A percentile compares a stretch with the other conserved stretches of the same genome.
phyloP scores from a whole-genome alignment of 345 rosid species.

The Linum usitatissimum region DNA sequence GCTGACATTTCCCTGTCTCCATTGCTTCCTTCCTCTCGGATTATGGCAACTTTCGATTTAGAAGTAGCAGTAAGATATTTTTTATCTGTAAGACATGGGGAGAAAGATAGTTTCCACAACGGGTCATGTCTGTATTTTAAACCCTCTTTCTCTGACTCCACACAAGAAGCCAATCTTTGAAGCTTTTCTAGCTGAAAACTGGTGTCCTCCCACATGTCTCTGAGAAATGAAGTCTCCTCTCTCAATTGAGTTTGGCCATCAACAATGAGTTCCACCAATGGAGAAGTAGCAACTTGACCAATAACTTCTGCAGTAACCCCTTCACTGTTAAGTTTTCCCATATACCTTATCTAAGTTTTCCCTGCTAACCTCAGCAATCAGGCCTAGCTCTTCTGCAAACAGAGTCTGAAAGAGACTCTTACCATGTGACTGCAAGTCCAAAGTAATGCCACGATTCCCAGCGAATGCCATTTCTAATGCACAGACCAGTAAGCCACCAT shows the following conservation, averaged over 20 bases:
- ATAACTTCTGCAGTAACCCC: constrained; percentile 52
- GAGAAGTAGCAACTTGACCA: constrained; percentile 56
- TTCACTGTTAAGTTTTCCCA: constrained; percentile 33
- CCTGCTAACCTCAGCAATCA: constrained; percentile 65
- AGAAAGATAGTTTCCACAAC: constrained; percentile 60
- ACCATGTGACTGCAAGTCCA: constrained; percentile 47
- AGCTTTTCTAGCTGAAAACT: constrained; percentile 75
- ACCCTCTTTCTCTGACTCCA: constrained; percentile 78
- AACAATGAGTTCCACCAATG: constrained; percentile 43
- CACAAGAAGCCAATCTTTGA: constrained; percentile 74
- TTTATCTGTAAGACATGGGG: constrained; percentile 55
- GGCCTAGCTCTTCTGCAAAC: constrained; percentile 84
- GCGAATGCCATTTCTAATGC: constrained; percentile 92
- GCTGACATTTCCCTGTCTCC: constrained; percentile 98
- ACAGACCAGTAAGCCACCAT: constrained; percentile 72
- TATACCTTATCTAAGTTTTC: constrained; percentile 41
- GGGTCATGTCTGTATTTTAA: constrained; percentile 65
- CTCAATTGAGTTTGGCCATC: constrained; percentile 47
- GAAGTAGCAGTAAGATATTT: constrained; percentile 39
- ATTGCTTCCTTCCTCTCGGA: constrained; percentile 96
- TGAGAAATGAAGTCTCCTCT: constrained; percentile 50
- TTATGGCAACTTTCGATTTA: constrained; percentile 82
- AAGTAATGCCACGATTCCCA: constrained; percentile 60
- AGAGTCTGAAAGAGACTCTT: constrained; percentile 65
- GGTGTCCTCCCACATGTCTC: constrained; percentile 93